Evolutionary conservation across 768 basidiomycete species (phyloP).

Genomic region (Mycena sanguinolenta): DNA sequence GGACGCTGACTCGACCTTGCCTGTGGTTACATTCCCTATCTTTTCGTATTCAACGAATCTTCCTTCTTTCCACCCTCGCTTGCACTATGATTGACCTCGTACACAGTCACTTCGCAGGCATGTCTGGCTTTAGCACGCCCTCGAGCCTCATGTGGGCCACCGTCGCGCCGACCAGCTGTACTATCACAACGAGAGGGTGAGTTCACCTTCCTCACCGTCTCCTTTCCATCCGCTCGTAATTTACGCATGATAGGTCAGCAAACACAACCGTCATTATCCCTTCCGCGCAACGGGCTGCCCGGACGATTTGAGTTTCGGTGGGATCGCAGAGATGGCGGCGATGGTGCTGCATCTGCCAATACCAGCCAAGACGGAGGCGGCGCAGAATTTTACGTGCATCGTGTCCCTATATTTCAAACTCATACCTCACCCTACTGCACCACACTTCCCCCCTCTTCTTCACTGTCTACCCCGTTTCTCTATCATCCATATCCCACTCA

Average conservation of each 20-base stretch:
- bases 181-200: slow-evolving; percentile 7
- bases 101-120: slow-evolving; percentile 24
- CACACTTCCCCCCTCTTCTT: not conserved
- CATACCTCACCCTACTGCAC: not conserved
- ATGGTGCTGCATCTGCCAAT: slow-evolving; percentile 17
- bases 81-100: no score
- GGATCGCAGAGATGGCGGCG: slow-evolving; percentile 21
- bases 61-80: not conserved
- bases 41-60: not conserved
- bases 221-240: no score
- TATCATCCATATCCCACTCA: not conserved
- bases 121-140: slow-evolving; percentile 29
- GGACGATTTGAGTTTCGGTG: slow-evolving; percentile 1
- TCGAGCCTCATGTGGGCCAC: slow-evolving; percentile 12
- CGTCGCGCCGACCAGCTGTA: slow-evolving; percentile 14
- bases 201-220: not conserved
- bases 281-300: slow-evolving; percentile 21
- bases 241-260: not conserved
- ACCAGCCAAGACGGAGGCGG: slow-evolving; percentile 14
- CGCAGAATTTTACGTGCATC: slow-evolving; percentile 28
- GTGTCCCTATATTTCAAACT: not conserved
- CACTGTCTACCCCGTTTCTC: not conserved
- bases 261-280: slow-evolving; percentile 16
- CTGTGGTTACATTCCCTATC: no score
- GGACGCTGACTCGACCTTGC: no score